Percentiles rank a stretch among this genome's conserved stretches.
These are phyloP conservation scores for Peronosclerospora sorghi DNA, from an alignment of 352 stramenopile genomes.

Conservation along the genomic window DNA sequence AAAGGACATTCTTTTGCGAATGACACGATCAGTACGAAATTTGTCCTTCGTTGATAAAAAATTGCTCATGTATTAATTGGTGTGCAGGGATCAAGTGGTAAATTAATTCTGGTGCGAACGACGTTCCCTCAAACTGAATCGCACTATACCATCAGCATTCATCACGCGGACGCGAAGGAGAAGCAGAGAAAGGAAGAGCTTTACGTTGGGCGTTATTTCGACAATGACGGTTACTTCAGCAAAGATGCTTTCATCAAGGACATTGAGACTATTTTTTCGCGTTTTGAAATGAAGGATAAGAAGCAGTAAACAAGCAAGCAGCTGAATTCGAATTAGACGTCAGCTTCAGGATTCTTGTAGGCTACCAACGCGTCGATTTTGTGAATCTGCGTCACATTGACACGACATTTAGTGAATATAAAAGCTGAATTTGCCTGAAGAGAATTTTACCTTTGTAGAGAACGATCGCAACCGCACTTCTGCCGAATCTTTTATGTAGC, in stretches of 20 bases:
- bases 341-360: slow-evolving; percentile 88
- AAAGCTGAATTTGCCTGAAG: slow-evolving; percentile 7
- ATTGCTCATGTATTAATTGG: slow-evolving; percentile 1
- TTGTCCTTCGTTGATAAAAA: not conserved
- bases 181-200: slow-evolving; percentile 50
- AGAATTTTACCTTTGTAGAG: slow-evolving; percentile 86
- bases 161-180: slow-evolving; percentile 27
- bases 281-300: slow-evolving; percentile 66
- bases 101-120: slow-evolving; percentile 49
- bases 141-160: slow-evolving; percentile 56
- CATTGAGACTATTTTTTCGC: slow-evolving; percentile 42
- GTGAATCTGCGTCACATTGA: slow-evolving; percentile 79
- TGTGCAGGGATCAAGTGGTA: slow-evolving; percentile 21
- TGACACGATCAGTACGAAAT: slow-evolving; percentile 45
- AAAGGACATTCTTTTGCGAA: slow-evolving; percentile 63
- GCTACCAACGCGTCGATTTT: slow-evolving; percentile 97
- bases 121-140: slow-evolving; percentile 60
- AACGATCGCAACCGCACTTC: slow-evolving; percentile 98
- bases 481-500: slow-evolving; percentile 95
- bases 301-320: slow-evolving; percentile 36
- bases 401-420: slow-evolving; percentile 6
- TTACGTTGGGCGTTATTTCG: slow-evolving; percentile 80
- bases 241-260: slow-evolving; percentile 67
- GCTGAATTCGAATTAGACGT: slow-evolving; percentile 37
- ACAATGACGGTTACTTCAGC: slow-evolving; percentile 78